phyloP scores from a whole-genome alignment of 495 filamentous ascomycete species.

The Apiosordaria backusii region DNA sequence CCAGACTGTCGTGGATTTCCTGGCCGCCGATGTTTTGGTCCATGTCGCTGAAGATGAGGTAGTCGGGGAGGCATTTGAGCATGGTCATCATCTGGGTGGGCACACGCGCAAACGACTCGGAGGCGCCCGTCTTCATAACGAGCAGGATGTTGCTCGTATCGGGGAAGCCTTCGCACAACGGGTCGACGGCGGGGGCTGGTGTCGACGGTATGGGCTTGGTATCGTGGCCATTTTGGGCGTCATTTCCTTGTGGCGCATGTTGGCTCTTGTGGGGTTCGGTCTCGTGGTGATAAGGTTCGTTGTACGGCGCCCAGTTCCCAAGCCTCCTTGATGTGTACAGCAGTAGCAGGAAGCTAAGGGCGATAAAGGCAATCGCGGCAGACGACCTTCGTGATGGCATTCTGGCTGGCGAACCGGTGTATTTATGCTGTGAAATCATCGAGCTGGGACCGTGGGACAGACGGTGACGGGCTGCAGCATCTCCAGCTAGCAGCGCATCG shows the following conservation, averaged over 20 bases:
- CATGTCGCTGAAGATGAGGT: constrained; percentile 58
- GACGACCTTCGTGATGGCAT: constrained; percentile 21
- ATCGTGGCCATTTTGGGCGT: constrained; percentile 4
- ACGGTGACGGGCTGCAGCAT: background rate
- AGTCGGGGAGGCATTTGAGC: constrained; percentile 50
- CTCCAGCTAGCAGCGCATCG: background rate
- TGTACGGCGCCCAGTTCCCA: constrained; percentile 25
- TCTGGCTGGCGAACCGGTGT: constrained; percentile 16
- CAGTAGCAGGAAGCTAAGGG: constrained; percentile 28
- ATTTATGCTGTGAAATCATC: constrained; percentile 11
- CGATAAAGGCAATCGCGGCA: constrained; percentile 17
- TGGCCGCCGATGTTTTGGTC: constrained; percentile 48
- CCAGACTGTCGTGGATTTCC: constrained; percentile 51
- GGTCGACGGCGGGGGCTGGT: constrained; percentile 13
- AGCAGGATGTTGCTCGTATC: constrained; percentile 40
- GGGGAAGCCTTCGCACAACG: constrained; percentile 36
- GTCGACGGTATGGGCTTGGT: constrained; percentile 5
- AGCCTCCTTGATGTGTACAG: constrained; percentile 30
- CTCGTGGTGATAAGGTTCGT: constrained; percentile 16
- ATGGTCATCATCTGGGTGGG: constrained; percentile 55
- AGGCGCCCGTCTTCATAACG: constrained; percentile 58
- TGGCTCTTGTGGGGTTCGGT: constrained; percentile 23
- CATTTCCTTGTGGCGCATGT: constrained; percentile 14
- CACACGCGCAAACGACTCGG: constrained; percentile 49
- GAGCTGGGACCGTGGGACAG: background rate